phyloP scores from a whole-genome alignment of 2,329 filamentous ascomycete species.

The Chrysoporthe cubensis region DNA sequence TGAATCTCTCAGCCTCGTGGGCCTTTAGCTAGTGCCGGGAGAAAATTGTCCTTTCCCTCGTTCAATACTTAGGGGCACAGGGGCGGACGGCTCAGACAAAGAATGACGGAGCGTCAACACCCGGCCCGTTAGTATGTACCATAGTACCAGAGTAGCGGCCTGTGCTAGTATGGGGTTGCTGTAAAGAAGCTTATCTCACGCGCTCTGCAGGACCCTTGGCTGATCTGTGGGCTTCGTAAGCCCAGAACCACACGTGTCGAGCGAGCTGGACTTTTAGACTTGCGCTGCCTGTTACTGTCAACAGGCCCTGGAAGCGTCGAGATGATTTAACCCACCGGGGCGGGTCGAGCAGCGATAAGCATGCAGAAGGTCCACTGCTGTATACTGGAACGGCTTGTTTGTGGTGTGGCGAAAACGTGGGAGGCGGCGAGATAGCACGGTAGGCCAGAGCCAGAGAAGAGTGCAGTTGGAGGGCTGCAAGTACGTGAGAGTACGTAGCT shows the following conservation, averaged over 20 bases:
- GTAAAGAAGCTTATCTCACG: not conserved
- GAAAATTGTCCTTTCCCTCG: too few species aligned
- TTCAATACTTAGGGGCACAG: too few species aligned
- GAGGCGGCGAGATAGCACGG: not conserved
- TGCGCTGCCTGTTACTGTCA: not conserved
- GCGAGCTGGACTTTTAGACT: not conserved
- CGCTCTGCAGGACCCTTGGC: not conserved
- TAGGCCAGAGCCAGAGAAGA: not conserved
- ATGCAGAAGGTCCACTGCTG: not conserved
- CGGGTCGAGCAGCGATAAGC: not conserved
- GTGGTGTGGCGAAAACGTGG: not conserved
- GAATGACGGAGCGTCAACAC: not conserved
- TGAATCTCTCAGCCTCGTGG: constrained; percentile 7
- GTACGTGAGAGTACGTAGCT: too few species aligned
- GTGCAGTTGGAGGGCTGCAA: not conserved
- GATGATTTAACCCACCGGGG: not conserved
- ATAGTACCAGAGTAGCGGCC: not conserved
- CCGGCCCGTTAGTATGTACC: not conserved
- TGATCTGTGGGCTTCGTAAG: not conserved
- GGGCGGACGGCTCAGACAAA: not conserved
- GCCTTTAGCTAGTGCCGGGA: too few species aligned
- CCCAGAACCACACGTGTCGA: not conserved
- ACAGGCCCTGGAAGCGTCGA: not conserved
- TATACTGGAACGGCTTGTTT: too few species aligned
- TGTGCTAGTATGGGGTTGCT: too few species aligned